Evolutionary conservation across 176 grass and related monocot species (phyloP).

Genomic region (Eragrostis curvula): DNA sequence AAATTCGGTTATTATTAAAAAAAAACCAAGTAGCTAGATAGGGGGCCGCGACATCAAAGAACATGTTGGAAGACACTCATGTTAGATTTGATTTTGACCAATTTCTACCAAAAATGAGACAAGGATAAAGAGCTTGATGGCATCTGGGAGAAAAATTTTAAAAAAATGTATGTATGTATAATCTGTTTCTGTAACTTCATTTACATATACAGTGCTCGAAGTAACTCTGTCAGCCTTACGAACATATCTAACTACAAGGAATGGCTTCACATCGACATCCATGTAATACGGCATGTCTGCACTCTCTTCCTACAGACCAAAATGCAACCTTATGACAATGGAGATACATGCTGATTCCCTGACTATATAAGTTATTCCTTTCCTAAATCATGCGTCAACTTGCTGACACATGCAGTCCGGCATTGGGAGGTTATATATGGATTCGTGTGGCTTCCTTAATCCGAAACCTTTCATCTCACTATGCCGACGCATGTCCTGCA

Average conservation of each 20-base stretch:
- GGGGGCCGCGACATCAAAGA: too few species aligned
- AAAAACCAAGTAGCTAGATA: too few species aligned
- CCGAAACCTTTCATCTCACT: slow-evolving; percentile 69
- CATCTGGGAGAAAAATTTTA: background rate
- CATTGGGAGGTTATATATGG: slow-evolving; percentile 80
- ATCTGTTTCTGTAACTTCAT: background rate
- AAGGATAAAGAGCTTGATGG: too few species aligned
- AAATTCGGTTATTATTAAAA: too few species aligned
- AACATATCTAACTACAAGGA: background rate
- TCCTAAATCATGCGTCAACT: slow-evolving; percentile 43
- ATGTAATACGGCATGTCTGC: background rate
- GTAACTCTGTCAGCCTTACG: too few species aligned
- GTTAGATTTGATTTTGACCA: too few species aligned
- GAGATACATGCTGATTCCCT: too few species aligned
- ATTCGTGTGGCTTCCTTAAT: slow-evolving; percentile 64
- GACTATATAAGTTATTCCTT: too few species aligned
- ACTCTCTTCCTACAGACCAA: background rate
- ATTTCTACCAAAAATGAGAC: too few species aligned
- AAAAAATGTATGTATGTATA: background rate
- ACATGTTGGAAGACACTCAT: too few species aligned
- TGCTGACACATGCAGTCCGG: slow-evolving; percentile 89
- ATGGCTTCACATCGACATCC: background rate
- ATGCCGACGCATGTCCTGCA: slow-evolving; percentile 74
- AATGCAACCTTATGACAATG: background rate
- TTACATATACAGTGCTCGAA: too few species aligned